Base-by-base conservation (phyloP, 805 yeast genomes). In the Candida maris region DNA sequence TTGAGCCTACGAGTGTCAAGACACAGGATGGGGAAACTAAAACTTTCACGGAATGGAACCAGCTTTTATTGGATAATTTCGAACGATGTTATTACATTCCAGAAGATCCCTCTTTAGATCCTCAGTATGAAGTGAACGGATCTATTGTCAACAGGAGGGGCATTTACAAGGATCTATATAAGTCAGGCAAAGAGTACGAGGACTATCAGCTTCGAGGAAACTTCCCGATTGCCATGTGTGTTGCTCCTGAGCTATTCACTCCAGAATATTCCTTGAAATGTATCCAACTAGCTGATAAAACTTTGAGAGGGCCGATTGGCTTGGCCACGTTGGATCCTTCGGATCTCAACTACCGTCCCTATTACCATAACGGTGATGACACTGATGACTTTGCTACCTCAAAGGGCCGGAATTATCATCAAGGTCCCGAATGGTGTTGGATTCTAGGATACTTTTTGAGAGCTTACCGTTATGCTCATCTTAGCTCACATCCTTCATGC, bases 391-490 rank as follows among this genome's bases (percentile, higher is more conserved):
- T 88, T 70, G 87, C 94, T 1, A 88, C 97, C 0, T 72, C 97
- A 2, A 87, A 88, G 62, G 98, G 98, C 20, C 75, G 97, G 52
- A 93, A 93, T 63, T 91, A 91, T 59, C 98, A 91, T 61, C 97
- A 91, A 64, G 98, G 98, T 2, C 98, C 98, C 2, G 98, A 93
- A 57, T 91, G 98, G 98, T 84, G 85, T 22, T 91, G 97, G 97
- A 75, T 79, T 40, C 70, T 73, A 18, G 98, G 98, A 3, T 88
- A 78, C 59, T 91, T 87, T 56, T 62, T 93, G 47, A 74, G 97
- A 45, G 95, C 97, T 0, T 79, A 70, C 51, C 65, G 75, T 25
- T 58, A 64, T 30, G 77, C 82, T 54, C 77, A 79, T 48, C 59
- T 68, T 31, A 39, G 53, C 3, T 54, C 61, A 4, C 63, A 63